A percentile compares a stretch with the other conserved stretches of the same genome.
phyloP scores from a whole-genome alignment of 805 yeast genomes.

The Yamadazyma laniorum region DNA sequence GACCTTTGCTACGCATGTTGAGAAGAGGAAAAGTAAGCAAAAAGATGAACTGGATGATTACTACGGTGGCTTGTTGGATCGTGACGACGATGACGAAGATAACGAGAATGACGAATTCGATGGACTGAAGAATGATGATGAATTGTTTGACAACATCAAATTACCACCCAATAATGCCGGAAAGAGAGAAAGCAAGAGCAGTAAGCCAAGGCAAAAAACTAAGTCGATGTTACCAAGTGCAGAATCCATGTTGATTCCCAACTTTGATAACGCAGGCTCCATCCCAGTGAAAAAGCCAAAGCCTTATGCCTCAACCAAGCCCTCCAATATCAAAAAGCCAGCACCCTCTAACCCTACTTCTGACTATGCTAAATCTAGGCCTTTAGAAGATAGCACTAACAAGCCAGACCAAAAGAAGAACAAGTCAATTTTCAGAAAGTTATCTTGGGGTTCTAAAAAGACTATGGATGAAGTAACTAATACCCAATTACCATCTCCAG shows the following conservation, averaged over 20 bases:
- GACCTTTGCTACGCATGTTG: constrained; percentile 39
- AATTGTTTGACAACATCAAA: constrained; percentile 45
- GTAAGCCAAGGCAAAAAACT: constrained; percentile 13
- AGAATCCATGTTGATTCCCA: constrained; percentile 36
- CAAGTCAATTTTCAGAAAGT: constrained; percentile 46
- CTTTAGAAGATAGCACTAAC: constrained; percentile 37
- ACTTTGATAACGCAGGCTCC: constrained; percentile 13
- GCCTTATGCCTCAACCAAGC: constrained; percentile 13
- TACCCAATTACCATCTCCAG: constrained; percentile 35
- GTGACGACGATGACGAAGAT: constrained; percentile 21
- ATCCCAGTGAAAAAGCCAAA: constrained; percentile 20
- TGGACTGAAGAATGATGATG: constrained; percentile 16
- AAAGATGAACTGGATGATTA: constrained; percentile 15
- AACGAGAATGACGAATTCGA: constrained; percentile 25
- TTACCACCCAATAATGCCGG: constrained; percentile 40
- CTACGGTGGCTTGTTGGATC: constrained; percentile 16
- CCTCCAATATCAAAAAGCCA: constrained; percentile 3
- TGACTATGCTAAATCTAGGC: constrained; percentile 21
- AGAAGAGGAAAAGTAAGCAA: constrained; percentile 15
- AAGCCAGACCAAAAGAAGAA: constrained; percentile 29
- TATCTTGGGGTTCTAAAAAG: constrained; percentile 50
- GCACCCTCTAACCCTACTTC: constrained; percentile 19
- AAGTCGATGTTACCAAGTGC: constrained; percentile 35
- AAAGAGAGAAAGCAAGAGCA: neutral
- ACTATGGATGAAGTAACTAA: constrained; percentile 26